Base-by-base conservation (phyloP, 2,329 filamentous ascomycete genomes). In the Hymenoscyphus occultus region DNA sequence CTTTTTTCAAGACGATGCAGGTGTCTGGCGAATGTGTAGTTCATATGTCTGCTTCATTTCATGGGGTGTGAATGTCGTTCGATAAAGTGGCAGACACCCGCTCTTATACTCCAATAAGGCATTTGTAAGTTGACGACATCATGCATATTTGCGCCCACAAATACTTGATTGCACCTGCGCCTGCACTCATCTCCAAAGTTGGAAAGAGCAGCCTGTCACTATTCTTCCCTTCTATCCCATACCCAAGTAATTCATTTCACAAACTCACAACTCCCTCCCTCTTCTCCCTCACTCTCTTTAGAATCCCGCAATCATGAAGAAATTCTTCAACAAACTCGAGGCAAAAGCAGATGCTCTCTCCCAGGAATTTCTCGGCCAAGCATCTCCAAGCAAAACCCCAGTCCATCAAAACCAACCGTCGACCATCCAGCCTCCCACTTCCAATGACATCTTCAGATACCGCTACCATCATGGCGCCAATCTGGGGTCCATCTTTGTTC, bases 381-480 rank as follows among this genome's bases (percentile, higher is more conserved):
- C n/a, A 51, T 28, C 45, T 12, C 45, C 45, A 51, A 51, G 45
- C 45, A 51, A 51, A 22, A 35, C 40, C 39, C 51, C 63, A 71
- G 39, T 62, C 56, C 60, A 70, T 6, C 65, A 67, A 56, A 61
- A 64, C n/a, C 69, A 73, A 39, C 68, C 70, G 1, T 73, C 73
- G 12, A 67, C 68, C 22, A 79, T 83, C 22, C 16, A 40, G 12
- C 68, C 70, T 1, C 65, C 76, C 66, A 70, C 73, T 61, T 65
- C 78, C 77, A 61, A 76, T 6, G 76, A 77, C 62, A 62, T 85
- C 22, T 73, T 82, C 35, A 78, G 83, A 60, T 87, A 86, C 70
- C 81, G 85, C 54, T 86, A 85, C 68, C 84, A 87, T 65, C 83
- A 86, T 71, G 85, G 84, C 7, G 80, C 80, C 0, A 88, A 87